A percentile compares a stretch with the other conserved stretches of the same genome.
phyloP scores from a whole-genome alignment of 2,329 filamentous ascomycete genomes.

The Colletotrichum lupini region DNA sequence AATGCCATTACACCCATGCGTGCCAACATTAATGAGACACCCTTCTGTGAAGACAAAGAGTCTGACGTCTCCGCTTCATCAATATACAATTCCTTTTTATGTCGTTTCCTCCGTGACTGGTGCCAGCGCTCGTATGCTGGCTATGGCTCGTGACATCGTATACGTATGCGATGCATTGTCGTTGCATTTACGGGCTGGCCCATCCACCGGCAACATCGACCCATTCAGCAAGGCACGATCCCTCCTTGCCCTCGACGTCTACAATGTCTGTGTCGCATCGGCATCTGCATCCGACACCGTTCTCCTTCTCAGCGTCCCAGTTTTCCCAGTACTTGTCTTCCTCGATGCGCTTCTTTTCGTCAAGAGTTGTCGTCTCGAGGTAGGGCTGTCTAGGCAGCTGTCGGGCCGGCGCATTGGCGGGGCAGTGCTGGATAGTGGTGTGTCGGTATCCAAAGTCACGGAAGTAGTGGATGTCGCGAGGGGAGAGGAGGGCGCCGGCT shows the following conservation, averaged over 20 bases:
- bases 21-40: conserved; percentile 24
- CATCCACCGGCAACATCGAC: conserved; percentile 97
- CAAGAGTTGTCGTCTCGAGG: conserved; percentile 82
- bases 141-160: conserved; percentile 31
- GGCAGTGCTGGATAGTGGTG: conserved; percentile 98
- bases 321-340: conserved; percentile 97
- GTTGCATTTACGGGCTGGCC: conserved; percentile 62
- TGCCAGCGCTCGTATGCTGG: conserved; percentile 21
- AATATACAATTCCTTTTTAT: conserved; percentile 33
- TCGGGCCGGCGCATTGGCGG: conserved; percentile 89
- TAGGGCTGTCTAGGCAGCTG: conserved; percentile 85
- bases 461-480: conserved; percentile 96
- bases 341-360: conserved; percentile 86
- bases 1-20: conserved; percentile 29
- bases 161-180: conserved; percentile 14
- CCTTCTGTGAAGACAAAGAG: conserved; percentile 16
- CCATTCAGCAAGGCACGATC: conserved; percentile 95
- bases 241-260: conserved; percentile 97
- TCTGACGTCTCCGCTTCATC: conserved; percentile 26
- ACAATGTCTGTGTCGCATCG: conserved; percentile 97
- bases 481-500: conserved; percentile 85
- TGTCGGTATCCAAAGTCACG: conserved; percentile 98
- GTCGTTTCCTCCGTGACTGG: conserved; percentile 17
- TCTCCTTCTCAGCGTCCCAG: conserved; percentile 89
- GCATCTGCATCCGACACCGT: conserved; percentile 96